Base-by-base conservation (phyloP, 495 filamentous ascomycete species). In the Penicillium fimorum region DNA sequence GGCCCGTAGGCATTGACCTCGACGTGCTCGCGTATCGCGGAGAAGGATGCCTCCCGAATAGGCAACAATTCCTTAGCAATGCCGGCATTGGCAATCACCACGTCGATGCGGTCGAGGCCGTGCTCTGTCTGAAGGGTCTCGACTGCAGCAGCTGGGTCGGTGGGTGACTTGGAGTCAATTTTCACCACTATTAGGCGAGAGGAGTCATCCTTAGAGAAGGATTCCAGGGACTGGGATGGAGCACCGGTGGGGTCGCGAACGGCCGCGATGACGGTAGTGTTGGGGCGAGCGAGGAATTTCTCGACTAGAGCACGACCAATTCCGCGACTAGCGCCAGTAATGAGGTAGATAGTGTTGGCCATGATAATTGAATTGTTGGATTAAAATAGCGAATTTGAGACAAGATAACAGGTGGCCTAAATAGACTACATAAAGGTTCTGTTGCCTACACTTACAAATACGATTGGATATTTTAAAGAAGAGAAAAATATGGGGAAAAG, bases 81-180 rank as follows among this genome's bases (percentile, higher is more conserved):
- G 7, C 73, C 79, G 2, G 80, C 78, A 55, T 83, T 83, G 48
- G 80, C 77, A 32, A 84, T 70, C 5, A 83, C 69, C n/a, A 79
- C 65, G 62, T 83, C 76, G 25, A 84, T 53, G 18, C 61, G 40
- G 7, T 49, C 53, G 59, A 83, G 69, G 12, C 60, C 68, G 27
- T 74, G 59, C 22, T 47, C 30, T 4, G 2, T 30, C 10, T 54
- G 27, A 4, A 76, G 61, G 7, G 60, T 56, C 33, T 69, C 47
- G 3, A 74, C 67, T 9, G 64, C 66, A 24, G 47, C 48, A 10
- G 60, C 43, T n/a, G 69, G 45, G 52, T 70, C 62, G 6, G 63
- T 64, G 10, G 56, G 15, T 11, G 61, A 62, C 27, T 69, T 69
- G 40, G 63, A 61, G 43, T 81, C 76, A 47, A 81, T 69, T 29